Evolutionary conservation across 2,329 filamentous ascomycete species (phyloP), one percentile per base, ranked within the genome.

Genomic region (Phialophora expanda): DNA sequence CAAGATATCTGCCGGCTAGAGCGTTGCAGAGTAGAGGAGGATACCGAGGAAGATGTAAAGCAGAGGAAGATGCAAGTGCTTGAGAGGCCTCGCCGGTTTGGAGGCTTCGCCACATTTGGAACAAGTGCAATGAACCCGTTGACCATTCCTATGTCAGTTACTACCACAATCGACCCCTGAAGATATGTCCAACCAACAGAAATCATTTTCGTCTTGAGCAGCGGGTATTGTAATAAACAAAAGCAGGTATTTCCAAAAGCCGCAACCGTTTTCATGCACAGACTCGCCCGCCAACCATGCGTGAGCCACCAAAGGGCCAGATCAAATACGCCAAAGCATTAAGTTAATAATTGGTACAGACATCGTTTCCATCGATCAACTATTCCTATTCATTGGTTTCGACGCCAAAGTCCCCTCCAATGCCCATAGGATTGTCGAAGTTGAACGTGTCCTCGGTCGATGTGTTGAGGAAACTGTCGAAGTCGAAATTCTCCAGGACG

Each of bases 391-490:
- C 70, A 12, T 69, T 69, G 38, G 67, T 61, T 41, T 69, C 70
- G 46, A 72, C 58, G 30, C 67, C 63, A 58, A 72, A 73, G 56
- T 72, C 80, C 71, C 80, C 79, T 69, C 81, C 79, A 71, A 78
- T 77, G 67, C 81, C 79, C 12, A 75, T 72, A 64, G 78, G 75
- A 68, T 71, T 79, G 24, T 78, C 76, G 65, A 81, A 81, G 28
- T 77, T 77, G 70, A 81, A 81, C 24, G 75, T 75, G 69, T 84
- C 84, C 46, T 80, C 80, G 48, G 67, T 73, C 7, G 78, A 79
- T 30, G 83, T 86, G 72, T 88, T 86, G 60, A 89, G 79, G 79
- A 89, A 89, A 17, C 84, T 86, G 73, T 89, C 87, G 74, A 89
- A 89, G 75, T 89, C 86, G 74, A 89, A 89, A 71, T 80, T 82